Percentiles rank a stretch among this genome's conserved stretches.
Conservation (phyloP, 805 yeast genomes). For the Babjeviella inositovora region DNA sequence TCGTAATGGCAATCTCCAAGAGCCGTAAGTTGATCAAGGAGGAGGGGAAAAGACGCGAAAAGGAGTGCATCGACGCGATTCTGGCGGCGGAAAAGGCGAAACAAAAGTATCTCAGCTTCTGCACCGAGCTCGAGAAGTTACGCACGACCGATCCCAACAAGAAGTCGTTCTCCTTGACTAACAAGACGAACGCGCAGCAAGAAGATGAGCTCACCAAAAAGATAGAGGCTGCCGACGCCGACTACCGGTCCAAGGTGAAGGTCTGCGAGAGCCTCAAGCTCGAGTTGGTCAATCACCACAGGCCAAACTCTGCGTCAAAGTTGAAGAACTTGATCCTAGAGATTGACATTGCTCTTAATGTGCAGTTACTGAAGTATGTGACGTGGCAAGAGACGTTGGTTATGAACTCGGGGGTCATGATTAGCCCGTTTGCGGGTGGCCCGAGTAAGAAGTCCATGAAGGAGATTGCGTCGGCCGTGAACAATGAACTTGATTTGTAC, state of each 20-base stretch:
- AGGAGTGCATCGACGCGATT: constrained; percentile 22
- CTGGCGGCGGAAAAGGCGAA: constrained; percentile 25
- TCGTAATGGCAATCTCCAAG: constrained; percentile 54
- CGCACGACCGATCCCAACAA: constrained; percentile 71
- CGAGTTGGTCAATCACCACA: constrained; percentile 51
- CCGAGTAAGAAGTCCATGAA: constrained; percentile 53
- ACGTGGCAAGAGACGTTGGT: constrained; percentile 74
- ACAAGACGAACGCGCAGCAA: constrained; percentile 68
- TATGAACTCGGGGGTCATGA: constrained; percentile 71
- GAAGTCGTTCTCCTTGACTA: constrained; percentile 67
- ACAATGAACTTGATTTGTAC: constrained; percentile 72
- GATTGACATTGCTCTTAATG: constrained; percentile 76
- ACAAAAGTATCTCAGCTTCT: constrained; percentile 50
- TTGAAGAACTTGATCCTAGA: constrained; percentile 70
- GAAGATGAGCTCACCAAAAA: constrained; percentile 80
- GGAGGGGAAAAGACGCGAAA: constrained; percentile 22
- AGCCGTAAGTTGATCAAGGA: constrained; percentile 64
- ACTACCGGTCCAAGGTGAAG: constrained; percentile 65
- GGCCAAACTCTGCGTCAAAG: constrained; percentile 64
- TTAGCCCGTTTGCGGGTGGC: constrained; percentile 53
- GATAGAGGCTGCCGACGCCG: constrained; percentile 73
- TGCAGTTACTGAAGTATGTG: constrained; percentile 80
- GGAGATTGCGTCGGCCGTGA: constrained; percentile 57
- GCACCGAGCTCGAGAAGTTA: constrained; percentile 76
- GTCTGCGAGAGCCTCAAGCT: constrained; percentile 59